phyloP scores from a whole-genome alignment of 805 yeast species.

The Candida ponderosae region DNA sequence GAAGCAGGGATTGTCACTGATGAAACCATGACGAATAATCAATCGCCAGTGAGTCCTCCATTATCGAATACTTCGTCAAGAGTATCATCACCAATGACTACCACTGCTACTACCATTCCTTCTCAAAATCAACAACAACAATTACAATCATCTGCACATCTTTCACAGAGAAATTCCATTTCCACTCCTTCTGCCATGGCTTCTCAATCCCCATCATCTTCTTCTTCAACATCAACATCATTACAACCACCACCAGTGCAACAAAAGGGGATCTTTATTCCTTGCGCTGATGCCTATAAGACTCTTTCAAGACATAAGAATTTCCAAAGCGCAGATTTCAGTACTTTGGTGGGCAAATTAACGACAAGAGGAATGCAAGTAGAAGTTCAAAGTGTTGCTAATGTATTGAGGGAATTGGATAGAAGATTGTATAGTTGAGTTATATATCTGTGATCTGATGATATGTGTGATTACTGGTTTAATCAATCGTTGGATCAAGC shows the following conservation, averaged over 20 bases:
- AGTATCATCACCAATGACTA: slow-evolving; percentile 18
- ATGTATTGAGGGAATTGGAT: slow-evolving; percentile 76
- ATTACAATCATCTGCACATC: too few relatives aligned
- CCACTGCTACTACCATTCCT: too few relatives aligned
- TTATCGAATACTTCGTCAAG: slow-evolving; percentile 17
- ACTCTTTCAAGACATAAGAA: slow-evolving; percentile 77
- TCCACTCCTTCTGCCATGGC: slow-evolving; percentile 1
- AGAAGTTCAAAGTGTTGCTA: slow-evolving; percentile 86
- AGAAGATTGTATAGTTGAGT: slow-evolving; percentile 25
- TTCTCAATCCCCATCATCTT: slow-evolving; percentile 3
- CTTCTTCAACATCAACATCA: background rate
- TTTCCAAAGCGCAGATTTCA: slow-evolving; percentile 66
- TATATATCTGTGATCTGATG: too few relatives aligned
- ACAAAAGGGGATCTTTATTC: slow-evolving; percentile 53
- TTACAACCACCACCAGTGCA: background rate
- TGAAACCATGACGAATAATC: slow-evolving; percentile 3
- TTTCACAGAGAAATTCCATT: too few relatives aligned
- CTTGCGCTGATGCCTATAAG: slow-evolving; percentile 86
- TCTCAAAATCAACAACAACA: too few relatives aligned
- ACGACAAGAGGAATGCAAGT: slow-evolving; percentile 84
- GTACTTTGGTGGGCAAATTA: slow-evolving; percentile 64
- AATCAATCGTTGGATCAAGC: too few relatives aligned
- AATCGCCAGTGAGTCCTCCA: slow-evolving; percentile 21
- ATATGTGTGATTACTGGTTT: too few relatives aligned
- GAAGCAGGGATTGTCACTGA: slow-evolving; percentile 4